phyloP scores from a whole-genome alignment of 2,329 filamentous ascomycete genomes.

The Ophiosphaerella korrae region DNA sequence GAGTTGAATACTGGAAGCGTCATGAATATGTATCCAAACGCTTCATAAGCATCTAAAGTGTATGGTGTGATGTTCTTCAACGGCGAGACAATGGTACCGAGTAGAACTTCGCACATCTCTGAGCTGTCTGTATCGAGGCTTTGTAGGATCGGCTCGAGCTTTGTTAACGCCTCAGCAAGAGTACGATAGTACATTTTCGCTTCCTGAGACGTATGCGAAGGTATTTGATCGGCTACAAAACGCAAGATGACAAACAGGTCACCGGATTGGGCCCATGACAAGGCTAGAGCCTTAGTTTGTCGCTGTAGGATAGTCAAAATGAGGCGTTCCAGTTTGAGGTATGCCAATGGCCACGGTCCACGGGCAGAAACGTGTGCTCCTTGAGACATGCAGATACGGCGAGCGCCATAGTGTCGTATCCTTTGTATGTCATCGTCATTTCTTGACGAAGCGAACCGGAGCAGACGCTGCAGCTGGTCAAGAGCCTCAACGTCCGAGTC shows the following conservation, averaged over 20 bases:
- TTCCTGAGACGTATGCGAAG: constrained; percentile 40
- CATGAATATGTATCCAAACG: constrained; percentile 51
- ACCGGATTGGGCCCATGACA: constrained; percentile 14
- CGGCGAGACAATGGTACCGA: constrained; percentile 34
- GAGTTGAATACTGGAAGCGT: constrained; percentile 44
- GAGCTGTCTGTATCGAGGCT: not conserved
- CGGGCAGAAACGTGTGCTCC: constrained; percentile 25
- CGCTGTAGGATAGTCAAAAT: constrained; percentile 43
- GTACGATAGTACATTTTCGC: constrained; percentile 38
- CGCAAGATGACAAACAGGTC: constrained; percentile 26
- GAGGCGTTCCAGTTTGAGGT: constrained; percentile 49
- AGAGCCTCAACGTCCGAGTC: constrained; percentile 46
- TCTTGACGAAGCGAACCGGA: constrained; percentile 50
- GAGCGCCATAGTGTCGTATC: constrained; percentile 47
- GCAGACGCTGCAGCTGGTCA: constrained; percentile 49
- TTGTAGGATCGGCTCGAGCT: constrained; percentile 12
- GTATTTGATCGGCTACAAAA: constrained; percentile 41
- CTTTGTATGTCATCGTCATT: constrained; percentile 47
- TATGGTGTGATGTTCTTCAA: constrained; percentile 41
- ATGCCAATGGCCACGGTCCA: constrained; percentile 49
- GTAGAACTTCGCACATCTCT: constrained; percentile 17
- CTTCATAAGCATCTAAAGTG: constrained; percentile 46
- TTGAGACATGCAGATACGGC: constrained; percentile 42
- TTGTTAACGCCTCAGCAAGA: constrained; percentile 32
- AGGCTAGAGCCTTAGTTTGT: constrained; percentile 14